Evolutionary conservation across 768 basidiomycete genomes (phyloP), one percentile per base, ranked within the genome.

Genomic region (Calvatia gigantea): DNA sequence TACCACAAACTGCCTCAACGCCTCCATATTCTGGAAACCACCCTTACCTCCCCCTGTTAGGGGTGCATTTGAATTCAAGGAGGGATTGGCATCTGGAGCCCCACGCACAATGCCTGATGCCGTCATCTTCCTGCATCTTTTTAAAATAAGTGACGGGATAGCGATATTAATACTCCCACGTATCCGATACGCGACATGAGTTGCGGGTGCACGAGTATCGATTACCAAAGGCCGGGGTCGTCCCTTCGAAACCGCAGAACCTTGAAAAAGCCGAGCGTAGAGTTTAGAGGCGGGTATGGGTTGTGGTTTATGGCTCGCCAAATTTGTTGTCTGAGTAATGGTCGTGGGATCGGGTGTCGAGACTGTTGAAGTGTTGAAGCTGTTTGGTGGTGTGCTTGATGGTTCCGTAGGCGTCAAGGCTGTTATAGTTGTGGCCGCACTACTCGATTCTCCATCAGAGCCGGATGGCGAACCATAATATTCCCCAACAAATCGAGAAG

Each of bases 121-220:
- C 25, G 54, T 55, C 15, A 86, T 82, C 65, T 89, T 90, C 58
- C 84, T 78, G 60, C 81, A 87, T 17, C 94, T 85, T 69, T 93
- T 94, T 62, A 94, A 83, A 64, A 97, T 93, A 64, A 97, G 83
- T 23, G 91, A 89, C 0, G 94, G 94, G 39, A 97, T 89, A 29
- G 87, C 87, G 45, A 97, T 78, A 70, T 94, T 94, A 57, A 93
- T 80, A 67, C 86, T 89, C 60, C 84, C 73, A 35, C 74, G 67
- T 49, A 97, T 69, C 67, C 85, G 90, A 54, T 77, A 79, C 2
- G 82, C 72, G 32, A 85, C 74, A 71, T 85, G 91, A 8, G 83
- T 74, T 1, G 81, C 75, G 17, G 85, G 76, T 3, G 89, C 84
- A 3, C 94, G 84, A 35, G 90, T 91, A 69, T 97, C 94, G 65